phyloP scores from a whole-genome alignment of 495 filamentous ascomycete genomes.

The Parachaetomium inaequale region DNA sequence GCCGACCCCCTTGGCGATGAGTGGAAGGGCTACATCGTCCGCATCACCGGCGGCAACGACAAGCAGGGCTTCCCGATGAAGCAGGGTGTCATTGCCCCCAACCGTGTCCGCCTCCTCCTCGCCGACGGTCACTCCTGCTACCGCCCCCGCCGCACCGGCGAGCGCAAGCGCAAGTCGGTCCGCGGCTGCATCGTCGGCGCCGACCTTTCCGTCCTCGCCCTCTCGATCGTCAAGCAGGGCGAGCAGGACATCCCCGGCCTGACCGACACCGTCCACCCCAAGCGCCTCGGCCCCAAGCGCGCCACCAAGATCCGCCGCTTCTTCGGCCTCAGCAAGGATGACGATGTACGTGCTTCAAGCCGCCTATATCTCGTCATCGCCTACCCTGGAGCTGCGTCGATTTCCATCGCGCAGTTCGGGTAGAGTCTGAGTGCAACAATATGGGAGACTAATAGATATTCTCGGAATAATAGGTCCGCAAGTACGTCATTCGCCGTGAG shows the following conservation, averaged over 20 bases:
- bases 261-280: slow-evolving; percentile 94
- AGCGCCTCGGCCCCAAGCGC: slow-evolving; percentile 97
- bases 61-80: slow-evolving; percentile 99
- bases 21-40: slow-evolving; percentile 98
- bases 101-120: slow-evolving; percentile 93
- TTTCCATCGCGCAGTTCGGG: slow-evolving; percentile 47
- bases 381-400: slow-evolving; percentile 48
- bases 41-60: slow-evolving; percentile 99
- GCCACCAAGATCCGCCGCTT: slow-evolving; percentile 98
- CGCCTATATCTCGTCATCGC: slow-evolving; percentile 51
- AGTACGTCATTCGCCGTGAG: slow-evolving; percentile 99
- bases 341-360: slow-evolving; percentile 77
- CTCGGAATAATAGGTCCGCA: slow-evolving; percentile 65
- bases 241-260: slow-evolving; percentile 88
- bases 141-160: slow-evolving; percentile 91
- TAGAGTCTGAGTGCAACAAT: slow-evolving; percentile 50
- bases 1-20: slow-evolving; percentile 94
- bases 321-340: slow-evolving; percentile 98
- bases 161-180: slow-evolving; percentile 98
- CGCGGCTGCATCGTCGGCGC: slow-evolving; percentile 95
- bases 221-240: slow-evolving; percentile 95
- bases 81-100: slow-evolving; percentile 98
- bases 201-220: slow-evolving; percentile 89
- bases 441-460: slow-evolving; percentile 41
- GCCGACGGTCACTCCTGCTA: slow-evolving; percentile 94